phyloP scores from a whole-genome alignment of 192 early-diverging fungal species.

The Coemansia sp. region DNA sequence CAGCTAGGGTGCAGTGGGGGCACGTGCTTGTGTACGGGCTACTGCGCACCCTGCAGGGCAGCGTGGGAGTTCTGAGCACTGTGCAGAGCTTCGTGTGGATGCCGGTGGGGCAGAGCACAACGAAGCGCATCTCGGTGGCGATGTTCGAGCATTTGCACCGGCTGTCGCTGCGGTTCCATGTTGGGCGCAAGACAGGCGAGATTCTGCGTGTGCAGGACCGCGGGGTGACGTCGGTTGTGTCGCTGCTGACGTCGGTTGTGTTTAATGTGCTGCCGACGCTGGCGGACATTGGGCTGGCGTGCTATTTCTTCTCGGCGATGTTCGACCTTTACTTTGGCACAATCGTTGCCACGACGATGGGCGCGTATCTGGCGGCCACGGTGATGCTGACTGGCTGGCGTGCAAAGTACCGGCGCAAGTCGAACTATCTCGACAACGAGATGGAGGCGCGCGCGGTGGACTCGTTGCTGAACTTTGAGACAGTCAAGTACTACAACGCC shows the following conservation, averaged over 20 bases:
- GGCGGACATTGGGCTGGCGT: conserved; percentile 84
- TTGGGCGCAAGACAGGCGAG: conserved; percentile 94
- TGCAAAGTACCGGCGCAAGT: conserved; percentile 74
- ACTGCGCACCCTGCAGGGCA: conserved; percentile 56
- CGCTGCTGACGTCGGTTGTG: conserved; percentile 75
- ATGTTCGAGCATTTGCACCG: conserved; percentile 90
- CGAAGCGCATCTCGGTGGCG: conserved; percentile 83
- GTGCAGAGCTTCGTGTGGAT: conserved; percentile 90
- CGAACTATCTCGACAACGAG: conserved; percentile 85
- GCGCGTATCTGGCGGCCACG: conserved; percentile 78
- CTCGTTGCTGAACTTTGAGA: conserved; percentile 97
- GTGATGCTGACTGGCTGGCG: conserved; percentile 87
- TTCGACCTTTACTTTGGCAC: conserved; percentile 77
- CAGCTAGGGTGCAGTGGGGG: conserved; percentile 49
- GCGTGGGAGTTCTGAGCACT: conserved; percentile 71
- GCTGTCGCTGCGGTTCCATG: conserved; percentile 88
- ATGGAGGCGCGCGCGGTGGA: conserved; percentile 86
- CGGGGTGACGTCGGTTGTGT: conserved; percentile 64
- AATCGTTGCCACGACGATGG: conserved; percentile 89
- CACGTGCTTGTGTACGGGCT: conserved; percentile 45
- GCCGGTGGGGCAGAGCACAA: conserved; percentile 91
- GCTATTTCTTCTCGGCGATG: conserved; percentile 63
- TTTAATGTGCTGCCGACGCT: conserved; percentile 92
- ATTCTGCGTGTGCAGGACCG: conserved; percentile 81
- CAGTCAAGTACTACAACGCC: conserved; percentile 96